phyloP scores from a whole-genome alignment of 2,329 filamentous ascomycete genomes.

The Exophiala viscosa region DNA sequence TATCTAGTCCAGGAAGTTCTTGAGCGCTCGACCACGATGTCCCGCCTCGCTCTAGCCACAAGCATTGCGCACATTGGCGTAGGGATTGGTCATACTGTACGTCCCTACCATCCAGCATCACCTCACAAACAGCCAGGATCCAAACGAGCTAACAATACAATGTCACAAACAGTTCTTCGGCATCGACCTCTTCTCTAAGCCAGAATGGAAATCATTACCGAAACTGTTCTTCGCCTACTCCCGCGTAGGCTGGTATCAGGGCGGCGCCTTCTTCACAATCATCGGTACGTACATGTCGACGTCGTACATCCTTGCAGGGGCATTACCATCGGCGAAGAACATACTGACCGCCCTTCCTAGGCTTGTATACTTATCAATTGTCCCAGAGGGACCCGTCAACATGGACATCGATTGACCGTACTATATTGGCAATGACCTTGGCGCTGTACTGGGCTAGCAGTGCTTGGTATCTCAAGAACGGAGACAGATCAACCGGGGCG shows the following conservation, averaged over 20 bases:
- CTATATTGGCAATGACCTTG: conserved; percentile 24
- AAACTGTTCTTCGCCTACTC: conserved; percentile 15
- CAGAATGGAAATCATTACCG: conserved; percentile 10
- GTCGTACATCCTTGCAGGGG: background rate
- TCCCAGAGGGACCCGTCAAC: conserved; percentile 8
- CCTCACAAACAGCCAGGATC: background rate
- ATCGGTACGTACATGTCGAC: background rate
- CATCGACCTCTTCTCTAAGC: conserved; percentile 12
- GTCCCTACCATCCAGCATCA: background rate
- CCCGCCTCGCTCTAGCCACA: conserved; percentile 7
- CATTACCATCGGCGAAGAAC: background rate
- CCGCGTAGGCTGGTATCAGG: conserved; percentile 19
- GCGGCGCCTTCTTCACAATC: conserved; percentile 16
- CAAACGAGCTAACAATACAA: background rate
- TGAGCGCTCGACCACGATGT: background rate
- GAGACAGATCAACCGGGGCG: conserved; percentile 23
- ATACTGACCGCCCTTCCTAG: background rate
- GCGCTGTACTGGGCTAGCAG: conserved; percentile 28
- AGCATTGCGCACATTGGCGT: conserved; percentile 12
- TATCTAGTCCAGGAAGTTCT: no score
- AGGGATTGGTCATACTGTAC: conserved; percentile 12
- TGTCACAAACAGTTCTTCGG: conserved; percentile 7
- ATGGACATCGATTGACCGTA: conserved; percentile 21
- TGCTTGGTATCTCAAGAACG: conserved; percentile 29
- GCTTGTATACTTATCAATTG: conserved; percentile 17